Percentiles rank a stretch among this genome's conserved stretches.
Evolutionary conservation across 345 rosid species (phyloP).

Genomic region (Eucalyptus camaldulensis): DNA sequence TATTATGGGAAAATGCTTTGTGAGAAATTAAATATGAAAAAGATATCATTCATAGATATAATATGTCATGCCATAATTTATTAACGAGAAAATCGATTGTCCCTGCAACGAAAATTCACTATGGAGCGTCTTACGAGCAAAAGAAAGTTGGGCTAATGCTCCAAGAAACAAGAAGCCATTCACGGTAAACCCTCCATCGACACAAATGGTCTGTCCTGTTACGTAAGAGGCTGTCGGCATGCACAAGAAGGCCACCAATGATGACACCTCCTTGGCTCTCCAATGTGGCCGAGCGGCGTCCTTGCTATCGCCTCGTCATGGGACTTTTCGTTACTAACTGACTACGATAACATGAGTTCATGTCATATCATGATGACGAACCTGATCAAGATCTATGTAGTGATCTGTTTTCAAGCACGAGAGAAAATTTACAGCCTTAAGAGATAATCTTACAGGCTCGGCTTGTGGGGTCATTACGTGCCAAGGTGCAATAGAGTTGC

Average conservation of each 20-base stretch:
- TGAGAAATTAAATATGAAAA: not conserved
- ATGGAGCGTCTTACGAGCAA: not conserved
- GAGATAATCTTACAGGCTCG: not conserved
- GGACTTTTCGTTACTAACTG: not conserved
- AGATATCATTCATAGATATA: not conserved
- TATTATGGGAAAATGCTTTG: not conserved
- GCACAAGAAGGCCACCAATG: conserved; percentile 26
- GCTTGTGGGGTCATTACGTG: not conserved
- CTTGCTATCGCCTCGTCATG: not conserved
- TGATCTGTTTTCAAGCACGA: not conserved
- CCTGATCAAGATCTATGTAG: not conserved
- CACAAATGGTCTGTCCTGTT: conserved; percentile 23
- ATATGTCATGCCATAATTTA: not conserved
- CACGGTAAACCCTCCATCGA: conserved; percentile 32
- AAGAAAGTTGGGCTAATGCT: not conserved
- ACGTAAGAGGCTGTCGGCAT: conserved; percentile 39
- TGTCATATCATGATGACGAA: not conserved
- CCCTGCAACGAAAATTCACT: not conserved
- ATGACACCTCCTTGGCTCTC: conserved; percentile 28
- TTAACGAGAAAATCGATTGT: not conserved
- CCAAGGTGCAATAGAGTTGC: conserved; percentile 6
- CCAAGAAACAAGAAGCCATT: conserved; percentile 2
- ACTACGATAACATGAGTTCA: not conserved
- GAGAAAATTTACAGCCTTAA: not conserved
- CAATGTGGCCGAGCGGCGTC: conserved; percentile 19